Evolutionary conservation across 257 asterid genomes (phyloP).

Genomic region (Plectranthus barbatus): DNA sequence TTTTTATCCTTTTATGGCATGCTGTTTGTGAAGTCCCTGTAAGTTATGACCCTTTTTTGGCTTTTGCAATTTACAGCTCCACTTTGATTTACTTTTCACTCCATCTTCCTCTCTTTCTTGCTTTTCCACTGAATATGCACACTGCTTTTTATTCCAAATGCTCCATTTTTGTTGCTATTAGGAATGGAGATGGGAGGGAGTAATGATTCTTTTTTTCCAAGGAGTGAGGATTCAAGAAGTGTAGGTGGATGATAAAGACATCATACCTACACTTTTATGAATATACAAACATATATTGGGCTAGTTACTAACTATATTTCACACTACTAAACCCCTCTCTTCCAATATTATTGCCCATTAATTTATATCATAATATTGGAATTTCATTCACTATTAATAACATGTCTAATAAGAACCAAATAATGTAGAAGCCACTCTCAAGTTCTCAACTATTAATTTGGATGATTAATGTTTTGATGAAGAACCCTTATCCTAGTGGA

Average conservation of each 20-base stretch:
- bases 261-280: constrained; percentile 31
- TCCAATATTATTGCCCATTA: no score
- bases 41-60: constrained; percentile 1
- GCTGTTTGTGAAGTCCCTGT: constrained; percentile 25
- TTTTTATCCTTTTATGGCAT: constrained; percentile 19
- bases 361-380: no score
- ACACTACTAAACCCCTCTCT: no score
- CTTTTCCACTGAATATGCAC: constrained; percentile 17
- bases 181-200: constrained; percentile 3
- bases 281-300: not conserved
- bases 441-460: no score
- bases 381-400: no score
- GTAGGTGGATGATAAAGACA: constrained; percentile 61
- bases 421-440: no score
- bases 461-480: no score
- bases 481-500: no score
- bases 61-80: constrained; percentile 23
- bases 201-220: constrained; percentile 15
- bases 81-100: constrained; percentile 19
- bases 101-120: constrained; percentile 10
- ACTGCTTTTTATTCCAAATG: not conserved
- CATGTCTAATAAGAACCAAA: no score
- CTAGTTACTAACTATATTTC: not conserved
- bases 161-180: not conserved
- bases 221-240: not conserved